These are phyloP conservation scores for Hypoxylon crocopeplum DNA, from an alignment of 495 filamentous ascomycete species.

Conservation along the genomic window DNA sequence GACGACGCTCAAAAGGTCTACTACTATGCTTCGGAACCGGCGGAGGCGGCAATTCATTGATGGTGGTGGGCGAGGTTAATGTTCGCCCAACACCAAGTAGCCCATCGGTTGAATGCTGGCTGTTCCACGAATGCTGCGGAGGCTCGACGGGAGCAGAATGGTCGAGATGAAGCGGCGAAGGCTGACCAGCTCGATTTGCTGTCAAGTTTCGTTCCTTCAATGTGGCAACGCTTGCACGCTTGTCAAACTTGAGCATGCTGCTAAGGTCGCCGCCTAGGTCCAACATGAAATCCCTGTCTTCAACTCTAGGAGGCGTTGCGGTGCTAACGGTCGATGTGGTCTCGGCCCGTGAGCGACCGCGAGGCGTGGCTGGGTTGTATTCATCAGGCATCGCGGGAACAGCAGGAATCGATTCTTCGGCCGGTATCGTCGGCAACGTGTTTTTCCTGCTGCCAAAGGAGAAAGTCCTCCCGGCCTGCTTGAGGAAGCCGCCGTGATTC, in stretches of 20 bases:
- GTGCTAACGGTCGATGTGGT: conserved; percentile 66
- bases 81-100: conserved; percentile 56
- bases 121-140: conserved; percentile 73
- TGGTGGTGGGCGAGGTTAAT: conserved; percentile 36
- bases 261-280: conserved; percentile 69
- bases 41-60: conserved; percentile 11
- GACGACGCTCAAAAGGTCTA: conserved; percentile 52
- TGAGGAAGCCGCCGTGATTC: conserved; percentile 60
- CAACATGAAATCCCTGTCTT: conserved; percentile 63
- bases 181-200: conserved; percentile 50
- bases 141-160: conserved; percentile 60
- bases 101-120: conserved; percentile 69
- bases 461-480: conserved; percentile 74
- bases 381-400: conserved; percentile 40
- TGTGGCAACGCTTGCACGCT: conserved; percentile 59
- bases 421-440: conserved; percentile 50
- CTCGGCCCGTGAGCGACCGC: conserved; percentile 51
- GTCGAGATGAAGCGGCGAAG: conserved; percentile 66
- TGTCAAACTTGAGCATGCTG: conserved; percentile 70
- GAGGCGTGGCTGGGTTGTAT: conserved; percentile 37
- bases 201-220: conserved; percentile 48
- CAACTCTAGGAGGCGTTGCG: conserved; percentile 71
- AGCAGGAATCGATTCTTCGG: conserved; percentile 48
- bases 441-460: conserved; percentile 71
- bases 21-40: conserved; percentile 56